A percentile compares a stretch with the other conserved stretches of the same genome.
These are phyloP conservation scores for Candida mattraensis DNA, from an alignment of 805 yeast genomes.

Conservation along the genomic window DNA sequence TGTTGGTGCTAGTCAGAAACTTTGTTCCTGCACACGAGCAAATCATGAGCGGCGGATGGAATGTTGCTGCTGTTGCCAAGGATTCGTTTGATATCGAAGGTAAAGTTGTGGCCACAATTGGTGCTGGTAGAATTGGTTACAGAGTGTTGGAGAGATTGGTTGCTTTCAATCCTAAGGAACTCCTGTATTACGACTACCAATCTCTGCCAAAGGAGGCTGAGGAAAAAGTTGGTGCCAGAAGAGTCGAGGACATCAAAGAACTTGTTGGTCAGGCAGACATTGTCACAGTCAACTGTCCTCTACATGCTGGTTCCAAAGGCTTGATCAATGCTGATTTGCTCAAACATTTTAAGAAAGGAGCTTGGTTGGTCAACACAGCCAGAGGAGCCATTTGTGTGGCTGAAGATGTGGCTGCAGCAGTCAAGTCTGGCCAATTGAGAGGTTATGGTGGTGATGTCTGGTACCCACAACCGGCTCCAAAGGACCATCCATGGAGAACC, in stretches of 20 bases:
- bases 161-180: slow-evolving; percentile 73
- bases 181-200: slow-evolving; percentile 76
- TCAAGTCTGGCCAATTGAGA: slow-evolving; percentile 62
- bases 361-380: slow-evolving; percentile 76
- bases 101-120: slow-evolving; percentile 76
- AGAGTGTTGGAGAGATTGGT: slow-evolving; percentile 69
- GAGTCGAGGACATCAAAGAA: slow-evolving; percentile 61
- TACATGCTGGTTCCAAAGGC: slow-evolving; percentile 68
- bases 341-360: slow-evolving; percentile 69
- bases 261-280: slow-evolving; percentile 67
- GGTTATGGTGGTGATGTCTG: slow-evolving; percentile 89
- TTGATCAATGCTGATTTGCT: slow-evolving; percentile 64
- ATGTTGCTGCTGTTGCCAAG: slow-evolving; percentile 74
- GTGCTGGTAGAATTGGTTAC: slow-evolving; percentile 80
- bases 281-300: slow-evolving; percentile 76
- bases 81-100: slow-evolving; percentile 74
- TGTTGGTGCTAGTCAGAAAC: slow-evolving; percentile 68
- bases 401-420: slow-evolving; percentile 74
- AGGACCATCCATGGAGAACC: slow-evolving; percentile 73
- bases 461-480: slow-evolving; percentile 83
- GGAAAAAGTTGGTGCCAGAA: slow-evolving; percentile 55
- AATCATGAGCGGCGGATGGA: slow-evolving; percentile 63
- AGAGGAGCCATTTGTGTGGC: slow-evolving; percentile 78
- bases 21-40: slow-evolving; percentile 78
- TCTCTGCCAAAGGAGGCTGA: slow-evolving; percentile 59